Evolutionary conservation across 257 asterid species (phyloP).

Genomic region (Solanum microdontum): DNA sequence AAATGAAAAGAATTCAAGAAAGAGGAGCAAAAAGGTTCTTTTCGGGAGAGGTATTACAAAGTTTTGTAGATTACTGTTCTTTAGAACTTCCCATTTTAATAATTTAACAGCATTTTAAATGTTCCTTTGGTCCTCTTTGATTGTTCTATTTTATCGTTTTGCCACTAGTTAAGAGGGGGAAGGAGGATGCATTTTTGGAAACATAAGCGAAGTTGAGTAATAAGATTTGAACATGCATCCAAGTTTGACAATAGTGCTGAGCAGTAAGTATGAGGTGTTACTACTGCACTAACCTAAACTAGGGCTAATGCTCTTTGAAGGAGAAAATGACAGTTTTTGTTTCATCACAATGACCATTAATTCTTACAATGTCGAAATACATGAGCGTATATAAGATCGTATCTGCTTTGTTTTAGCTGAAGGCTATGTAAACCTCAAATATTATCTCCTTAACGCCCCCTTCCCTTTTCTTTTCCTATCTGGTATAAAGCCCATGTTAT

Average conservation of each 20-base stretch:
- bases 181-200: background rate
- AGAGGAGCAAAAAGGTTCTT: conserved; percentile 64
- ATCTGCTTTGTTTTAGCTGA: background rate
- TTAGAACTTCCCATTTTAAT: background rate
- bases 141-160: background rate
- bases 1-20: conserved; percentile 31
- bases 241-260: background rate
- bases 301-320: background rate
- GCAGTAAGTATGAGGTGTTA: background rate
- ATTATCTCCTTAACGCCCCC: background rate
- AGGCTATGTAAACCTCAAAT: background rate
- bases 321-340: background rate
- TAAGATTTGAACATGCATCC: background rate
- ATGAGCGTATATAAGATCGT: background rate
- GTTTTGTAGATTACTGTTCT: conserved; percentile 4
- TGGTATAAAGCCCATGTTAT: background rate
- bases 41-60: conserved; percentile 44
- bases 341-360: background rate
- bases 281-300: background rate
- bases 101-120: background rate
- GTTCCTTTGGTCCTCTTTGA: background rate
- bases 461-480: background rate
- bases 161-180: background rate
- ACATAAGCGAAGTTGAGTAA: background rate
- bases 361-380: background rate